Percentiles rank a stretch among this genome's conserved stretches.
phyloP scores from a whole-genome alignment of 768 basidiomycete genomes.

The Lentinula sp. region DNA sequence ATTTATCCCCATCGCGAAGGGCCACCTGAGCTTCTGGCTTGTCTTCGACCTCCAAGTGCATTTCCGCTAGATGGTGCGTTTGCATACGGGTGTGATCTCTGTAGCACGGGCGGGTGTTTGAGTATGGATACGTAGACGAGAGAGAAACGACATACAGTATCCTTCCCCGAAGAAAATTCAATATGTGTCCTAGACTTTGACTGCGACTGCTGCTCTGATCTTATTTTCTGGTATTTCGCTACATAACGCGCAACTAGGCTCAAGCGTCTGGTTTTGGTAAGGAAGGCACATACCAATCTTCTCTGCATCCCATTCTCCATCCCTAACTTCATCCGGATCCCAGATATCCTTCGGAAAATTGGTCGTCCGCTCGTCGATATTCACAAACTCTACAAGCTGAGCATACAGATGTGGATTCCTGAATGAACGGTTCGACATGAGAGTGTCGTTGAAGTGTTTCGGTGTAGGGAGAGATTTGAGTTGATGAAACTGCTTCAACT shows the following conservation, averaged over 20 bases:
- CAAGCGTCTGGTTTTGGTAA: neutral
- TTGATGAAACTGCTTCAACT: constrained; percentile 71
- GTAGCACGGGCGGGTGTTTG: neutral
- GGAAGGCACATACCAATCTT: constrained; percentile 62
- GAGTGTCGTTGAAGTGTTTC: constrained; percentile 92
- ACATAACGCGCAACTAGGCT: neutral
- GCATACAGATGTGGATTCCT: constrained; percentile 96
- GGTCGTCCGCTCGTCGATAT: constrained; percentile 72
- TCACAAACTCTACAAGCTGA: constrained; percentile 91
- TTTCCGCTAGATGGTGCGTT: neutral
- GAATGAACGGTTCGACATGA: constrained; percentile 90
- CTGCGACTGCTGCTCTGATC: constrained; percentile 52
- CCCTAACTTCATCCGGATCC: constrained; percentile 57
- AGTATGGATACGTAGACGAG: no score
- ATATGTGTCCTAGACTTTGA: constrained; percentile 42
- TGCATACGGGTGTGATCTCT: neutral
- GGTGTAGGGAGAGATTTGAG: constrained; percentile 55
- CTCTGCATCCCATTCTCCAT: constrained; percentile 58
- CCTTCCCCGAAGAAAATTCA: constrained; percentile 37
- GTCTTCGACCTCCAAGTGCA: neutral
- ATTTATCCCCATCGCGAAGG: neutral
- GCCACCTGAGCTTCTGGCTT: neutral
- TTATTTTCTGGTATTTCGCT: constrained; percentile 60
- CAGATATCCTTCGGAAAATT: constrained; percentile 75
- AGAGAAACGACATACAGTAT: neutral